Conservation (phyloP, 164 flowering plant species). For the Cinnamomum micranthum region DNA sequence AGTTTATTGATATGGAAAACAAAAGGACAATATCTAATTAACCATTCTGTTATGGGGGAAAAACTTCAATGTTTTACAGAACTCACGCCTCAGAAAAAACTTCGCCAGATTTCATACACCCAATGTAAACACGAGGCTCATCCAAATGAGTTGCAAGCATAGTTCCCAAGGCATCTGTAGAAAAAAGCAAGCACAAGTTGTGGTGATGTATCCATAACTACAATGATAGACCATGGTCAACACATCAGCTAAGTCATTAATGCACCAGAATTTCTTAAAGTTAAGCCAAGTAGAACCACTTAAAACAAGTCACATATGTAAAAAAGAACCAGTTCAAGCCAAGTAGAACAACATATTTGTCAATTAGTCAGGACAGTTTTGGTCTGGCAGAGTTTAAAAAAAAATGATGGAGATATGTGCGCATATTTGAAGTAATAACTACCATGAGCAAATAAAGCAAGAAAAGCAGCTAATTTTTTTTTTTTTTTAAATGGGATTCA, state of each 20-base stretch:
- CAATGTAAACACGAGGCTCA: conserved; percentile 84
- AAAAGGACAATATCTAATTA: background rate
- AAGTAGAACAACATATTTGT: background rate
- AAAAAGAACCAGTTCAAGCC: too few species aligned
- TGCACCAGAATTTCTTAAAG: background rate
- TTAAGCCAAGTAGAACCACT: background rate
- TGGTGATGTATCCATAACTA: background rate
- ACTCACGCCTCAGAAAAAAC: conserved; percentile 71
- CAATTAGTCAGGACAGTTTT: background rate
- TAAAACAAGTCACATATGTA: too few species aligned
- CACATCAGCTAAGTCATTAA: background rate
- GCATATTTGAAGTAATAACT: background rate
- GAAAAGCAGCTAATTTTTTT: background rate
- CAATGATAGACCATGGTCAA: background rate
- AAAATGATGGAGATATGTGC: background rate
- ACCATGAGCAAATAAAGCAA: background rate
- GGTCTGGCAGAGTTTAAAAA: background rate
- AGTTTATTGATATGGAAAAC: background rate
- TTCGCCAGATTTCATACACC: conserved; percentile 91
- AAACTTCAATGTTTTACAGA: conserved; percentile 1
- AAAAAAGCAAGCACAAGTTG: background rate
- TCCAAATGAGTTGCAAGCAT: conserved; percentile 66
- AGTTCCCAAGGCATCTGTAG: conserved; percentile 70
- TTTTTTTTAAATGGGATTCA: too few species aligned
- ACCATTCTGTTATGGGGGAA: background rate